Base-by-base conservation (phyloP, 768 basidiomycete genomes). In the Boletus barrowsii region DNA sequence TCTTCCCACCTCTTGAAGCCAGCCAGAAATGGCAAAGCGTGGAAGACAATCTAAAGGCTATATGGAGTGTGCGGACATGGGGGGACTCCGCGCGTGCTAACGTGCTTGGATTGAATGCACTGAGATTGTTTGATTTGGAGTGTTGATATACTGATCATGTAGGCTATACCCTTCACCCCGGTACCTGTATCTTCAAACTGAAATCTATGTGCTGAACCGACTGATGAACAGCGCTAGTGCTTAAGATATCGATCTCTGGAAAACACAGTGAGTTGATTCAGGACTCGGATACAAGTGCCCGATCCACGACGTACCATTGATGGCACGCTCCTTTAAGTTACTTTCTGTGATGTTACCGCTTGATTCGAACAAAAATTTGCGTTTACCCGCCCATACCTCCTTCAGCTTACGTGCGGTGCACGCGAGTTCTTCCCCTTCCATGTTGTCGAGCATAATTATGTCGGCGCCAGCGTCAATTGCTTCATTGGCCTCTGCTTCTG, bases 401-500 rank as follows among this genome's bases (percentile, higher is more conserved):
- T 85, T 90, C 62, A 99, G 71, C 26, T 76, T 79, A 42, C 76
- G 78, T 4, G 93, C 90, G 6, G 87, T 85, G 33, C 68, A 73
- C 10, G 82, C 78, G 41, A 98, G 76, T 61, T 87, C 79, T 3
- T 77, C 75, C 2, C 92, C 94, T 63, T 89, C 85, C 45, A 97
- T 88, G 71, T 97, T 96, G 66, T 98, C 94, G 22, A 97, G 82
- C 93, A 97, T 96, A 64, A 98, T 78, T 47, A 98, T 84, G 69
- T 98, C 92, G 24, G 92, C 94, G 4, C 97, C 97, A 7, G 95
- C 95, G 14, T 85, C 84, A 63, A 99, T 93, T n/a, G 97, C 97
- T 74, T 98, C 94, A 64, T 95, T 87, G 11, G 94, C 97, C 69
- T 97, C 95, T 18, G 78, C 86, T 72, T 93, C 87, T 7, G 87